Evolutionary conservation across 2,329 filamentous ascomycete species (phyloP).

Genomic region (Sporothrix brunneoviolacea): DNA sequence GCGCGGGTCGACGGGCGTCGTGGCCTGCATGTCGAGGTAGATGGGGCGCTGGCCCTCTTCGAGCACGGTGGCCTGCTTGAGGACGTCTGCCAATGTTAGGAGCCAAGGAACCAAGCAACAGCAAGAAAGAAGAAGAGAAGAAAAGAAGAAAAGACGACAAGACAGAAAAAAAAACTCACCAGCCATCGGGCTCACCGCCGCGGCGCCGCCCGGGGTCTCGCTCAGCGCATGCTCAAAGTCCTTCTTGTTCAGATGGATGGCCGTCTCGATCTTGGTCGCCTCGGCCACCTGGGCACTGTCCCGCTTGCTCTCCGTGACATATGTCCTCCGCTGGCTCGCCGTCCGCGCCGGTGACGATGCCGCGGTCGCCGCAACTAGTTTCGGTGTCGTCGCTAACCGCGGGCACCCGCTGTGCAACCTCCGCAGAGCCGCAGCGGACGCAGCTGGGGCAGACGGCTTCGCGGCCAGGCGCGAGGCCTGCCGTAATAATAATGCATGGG

Average conservation of each 20-base stretch:
- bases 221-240: conserved; percentile 61
- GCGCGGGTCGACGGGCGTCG: conserved; percentile 87
- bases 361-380: conserved; percentile 10
- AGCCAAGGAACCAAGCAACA: conserved; percentile 9
- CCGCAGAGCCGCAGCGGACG: conserved; percentile 30
- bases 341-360: not conserved
- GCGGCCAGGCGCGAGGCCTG: conserved; percentile 60
- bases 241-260: conserved; percentile 81
- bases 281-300: conserved; percentile 78
- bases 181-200: conserved; percentile 75
- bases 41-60: conserved; percentile 90
- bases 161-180: conserved; percentile 32
- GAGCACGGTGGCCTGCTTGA: conserved; percentile 89
- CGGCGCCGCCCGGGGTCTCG: conserved; percentile 46
- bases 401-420: conserved; percentile 27
- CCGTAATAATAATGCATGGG: conserved; percentile 33
- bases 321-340: conserved; percentile 43
- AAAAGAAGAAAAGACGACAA: not conserved
- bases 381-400: conserved; percentile 23
- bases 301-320: conserved; percentile 78
- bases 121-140: not conserved
- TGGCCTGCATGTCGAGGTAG: conserved; percentile 97
- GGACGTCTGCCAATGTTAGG: conserved; percentile 48
- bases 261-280: conserved; percentile 65
- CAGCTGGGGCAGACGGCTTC: conserved; percentile 26